phyloP scores from a whole-genome alignment of 2,329 filamentous ascomycete species.

The Aspergillus sp. region DNA sequence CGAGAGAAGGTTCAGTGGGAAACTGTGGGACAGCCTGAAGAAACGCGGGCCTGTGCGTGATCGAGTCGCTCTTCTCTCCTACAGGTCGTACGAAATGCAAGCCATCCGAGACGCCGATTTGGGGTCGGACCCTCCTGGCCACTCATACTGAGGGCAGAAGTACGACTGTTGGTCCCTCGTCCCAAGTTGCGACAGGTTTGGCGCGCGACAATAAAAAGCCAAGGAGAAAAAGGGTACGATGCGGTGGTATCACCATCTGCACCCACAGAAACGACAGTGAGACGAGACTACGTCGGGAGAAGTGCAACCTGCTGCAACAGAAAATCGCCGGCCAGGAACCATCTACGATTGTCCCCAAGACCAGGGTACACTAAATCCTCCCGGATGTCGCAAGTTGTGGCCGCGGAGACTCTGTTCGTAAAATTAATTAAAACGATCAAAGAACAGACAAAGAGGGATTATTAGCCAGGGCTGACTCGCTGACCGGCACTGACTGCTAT shows the following conservation, averaged over 20 bases:
- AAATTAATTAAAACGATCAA: background rate
- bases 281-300: background rate
- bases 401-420: background rate
- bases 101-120: constrained; percentile 12
- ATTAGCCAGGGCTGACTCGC: background rate
- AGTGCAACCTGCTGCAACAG: background rate
- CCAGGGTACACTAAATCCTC: constrained; percentile 8
- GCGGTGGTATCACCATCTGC: background rate
- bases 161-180: background rate
- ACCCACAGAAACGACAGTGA: background rate
- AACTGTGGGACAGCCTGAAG: constrained; percentile 12
- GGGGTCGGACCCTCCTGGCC: background rate
- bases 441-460: background rate
- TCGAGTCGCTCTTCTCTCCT: constrained; percentile 2
- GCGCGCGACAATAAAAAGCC: too few relatives aligned
- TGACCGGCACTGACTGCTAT: background rate
- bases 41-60: constrained; percentile 12
- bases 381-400: background rate
- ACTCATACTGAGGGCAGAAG: background rate
- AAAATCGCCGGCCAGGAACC: constrained; percentile 3
- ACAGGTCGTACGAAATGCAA: constrained; percentile 15
- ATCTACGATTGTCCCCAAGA: constrained; percentile 4
- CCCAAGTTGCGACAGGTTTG: background rate
- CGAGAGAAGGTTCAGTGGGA: background rate
- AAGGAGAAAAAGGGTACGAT: background rate